Conservation (phyloP, 108 stramenopile species). For the Skeletonema tropicum region DNA sequence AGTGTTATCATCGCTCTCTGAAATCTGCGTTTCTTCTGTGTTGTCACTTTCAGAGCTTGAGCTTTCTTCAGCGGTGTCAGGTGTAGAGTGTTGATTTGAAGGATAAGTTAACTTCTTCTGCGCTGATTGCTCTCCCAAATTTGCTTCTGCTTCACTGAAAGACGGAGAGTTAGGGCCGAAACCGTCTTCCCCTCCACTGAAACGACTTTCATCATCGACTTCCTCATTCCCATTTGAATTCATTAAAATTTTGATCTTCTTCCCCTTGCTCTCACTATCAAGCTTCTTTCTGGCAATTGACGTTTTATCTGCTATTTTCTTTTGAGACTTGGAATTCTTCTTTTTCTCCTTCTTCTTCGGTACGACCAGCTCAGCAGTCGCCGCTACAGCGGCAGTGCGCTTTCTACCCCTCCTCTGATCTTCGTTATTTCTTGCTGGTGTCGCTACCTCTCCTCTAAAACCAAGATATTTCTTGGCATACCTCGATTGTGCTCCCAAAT, state of each 20-base stretch:
- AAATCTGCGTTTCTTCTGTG: not conserved
- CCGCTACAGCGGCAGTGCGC: not conserved
- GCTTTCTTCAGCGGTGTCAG: not conserved
- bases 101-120: not conserved
- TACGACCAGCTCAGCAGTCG: slow-evolving; percentile 1
- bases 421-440: not conserved
- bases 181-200: not conserved
- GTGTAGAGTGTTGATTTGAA: not conserved
- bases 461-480: slow-evolving; percentile 31
- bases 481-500: slow-evolving; percentile 4
- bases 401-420: not conserved
- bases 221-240: not conserved
- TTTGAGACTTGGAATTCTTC: not conserved
- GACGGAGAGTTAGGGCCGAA: not conserved
- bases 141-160: slow-evolving; percentile 1
- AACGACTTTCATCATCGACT: not conserved
- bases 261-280: not conserved
- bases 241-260: not conserved
- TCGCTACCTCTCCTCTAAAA: slow-evolving; percentile 14
- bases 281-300: not conserved
- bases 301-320: not conserved
- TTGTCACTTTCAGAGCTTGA: not conserved
- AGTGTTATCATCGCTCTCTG: slow-evolving; percentile 17
- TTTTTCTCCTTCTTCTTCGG: slow-evolving; percentile 2
- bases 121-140: not conserved